These are phyloP conservation scores for Schizochytrium sp. DNA, from an alignment of 108 stramenopile species.

Conservation along the genomic window DNA sequence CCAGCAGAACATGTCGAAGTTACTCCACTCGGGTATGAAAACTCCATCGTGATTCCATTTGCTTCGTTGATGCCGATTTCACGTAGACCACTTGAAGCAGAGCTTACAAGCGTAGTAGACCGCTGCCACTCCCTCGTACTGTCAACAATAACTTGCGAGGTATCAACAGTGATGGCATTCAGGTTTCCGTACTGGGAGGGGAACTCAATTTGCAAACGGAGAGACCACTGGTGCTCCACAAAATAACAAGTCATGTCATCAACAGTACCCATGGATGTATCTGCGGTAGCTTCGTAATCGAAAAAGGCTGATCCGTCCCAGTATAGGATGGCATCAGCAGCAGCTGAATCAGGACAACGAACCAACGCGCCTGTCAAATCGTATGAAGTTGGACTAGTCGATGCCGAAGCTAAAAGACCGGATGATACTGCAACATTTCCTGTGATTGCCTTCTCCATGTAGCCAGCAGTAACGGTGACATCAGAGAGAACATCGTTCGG, in stretches of 20 bases:
- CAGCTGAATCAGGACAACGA: not conserved
- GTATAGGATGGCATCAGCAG: not conserved
- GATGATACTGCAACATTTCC: not conserved
- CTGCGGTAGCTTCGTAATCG: not conserved
- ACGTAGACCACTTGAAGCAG: too few relatives aligned
- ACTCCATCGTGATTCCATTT: not conserved
- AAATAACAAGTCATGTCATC: not conserved
- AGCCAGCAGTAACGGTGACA: constrained; percentile 12
- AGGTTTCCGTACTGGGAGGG: not conserved
- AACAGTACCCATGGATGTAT: not conserved
- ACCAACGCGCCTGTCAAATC: not conserved
- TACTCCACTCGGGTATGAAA: not conserved
- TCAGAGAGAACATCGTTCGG: constrained; percentile 56
- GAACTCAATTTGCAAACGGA: constrained; percentile 4
- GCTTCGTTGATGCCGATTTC: not conserved
- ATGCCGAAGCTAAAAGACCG: not conserved
- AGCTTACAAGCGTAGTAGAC: not conserved
- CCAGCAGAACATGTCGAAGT: not conserved
- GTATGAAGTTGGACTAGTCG: not conserved
- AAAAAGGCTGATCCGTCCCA: not conserved
- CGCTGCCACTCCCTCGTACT: constrained; percentile 12
- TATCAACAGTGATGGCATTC: not conserved
- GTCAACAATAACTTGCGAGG: not conserved
- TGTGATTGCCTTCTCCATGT: constrained; percentile 13
- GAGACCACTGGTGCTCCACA: not conserved